Evolutionary conservation across 352 stramenopile species (phyloP), one percentile per base, ranked within the genome.

Genomic region (Phytophthora pini): DNA sequence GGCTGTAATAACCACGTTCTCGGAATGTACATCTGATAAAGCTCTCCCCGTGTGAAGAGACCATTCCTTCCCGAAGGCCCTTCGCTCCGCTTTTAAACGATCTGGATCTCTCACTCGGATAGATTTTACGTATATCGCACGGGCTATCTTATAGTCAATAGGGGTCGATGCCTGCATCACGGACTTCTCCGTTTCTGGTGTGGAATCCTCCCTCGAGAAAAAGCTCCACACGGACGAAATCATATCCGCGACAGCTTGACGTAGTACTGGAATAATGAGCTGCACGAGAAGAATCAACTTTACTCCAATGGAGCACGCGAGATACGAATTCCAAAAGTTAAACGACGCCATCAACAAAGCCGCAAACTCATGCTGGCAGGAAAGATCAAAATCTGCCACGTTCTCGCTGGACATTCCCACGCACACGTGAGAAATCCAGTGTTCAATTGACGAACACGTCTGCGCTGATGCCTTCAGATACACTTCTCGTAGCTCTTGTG

Each of bases 41-140:
- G n/a, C 34, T 15, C 58, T 53, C 15, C 58, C 45, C 46, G 65
- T 65, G 20, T 58, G 53, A 43, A 17, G 9, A 8, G 69, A 61
- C 69, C 69, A 77, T 59, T 90, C 79, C 40, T 70, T 71, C 49
- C 74, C 44, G 27, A 77, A 77, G 10, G 49, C 54, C 1, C 57
- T 27, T 26, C 48, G 20, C 20, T 76, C 68, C 5, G 44, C 22
- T 46, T 46, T 49, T 9, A 57, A 29, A n/a, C 46, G 36, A 29
- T 11, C 32, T 10, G 44, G 6, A n/a, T 70, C 45, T 34, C 22
- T 65, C 20, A 49, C 48, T 62, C 39, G 46, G 5, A 77, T 26
- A 12, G 58, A 65, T 7, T 22, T 22, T 36, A 72, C 26, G 17
- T 77, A 77, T 15, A 52, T n/a, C 4, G 29, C 26, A 20, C 61